Conservation (phyloP, 2,329 filamentous ascomycete species). For the Trichoderma sp. region DNA sequence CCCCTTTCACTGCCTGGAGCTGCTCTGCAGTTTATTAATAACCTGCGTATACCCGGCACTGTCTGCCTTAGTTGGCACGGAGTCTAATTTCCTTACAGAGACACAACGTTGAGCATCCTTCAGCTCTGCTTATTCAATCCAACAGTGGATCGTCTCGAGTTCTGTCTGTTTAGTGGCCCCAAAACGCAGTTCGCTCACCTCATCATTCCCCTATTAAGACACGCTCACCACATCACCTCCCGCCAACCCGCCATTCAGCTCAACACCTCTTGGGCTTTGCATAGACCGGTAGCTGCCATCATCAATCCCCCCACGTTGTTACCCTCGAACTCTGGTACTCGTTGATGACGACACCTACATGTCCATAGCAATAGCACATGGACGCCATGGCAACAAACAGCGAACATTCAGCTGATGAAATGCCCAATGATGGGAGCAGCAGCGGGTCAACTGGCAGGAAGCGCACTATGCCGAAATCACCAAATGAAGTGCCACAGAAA, state of each 20-base stretch:
- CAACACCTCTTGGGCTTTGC: neutral
- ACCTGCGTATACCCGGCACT: neutral
- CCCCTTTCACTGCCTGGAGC: neutral
- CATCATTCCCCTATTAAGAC: neutral
- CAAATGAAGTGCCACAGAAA: neutral
- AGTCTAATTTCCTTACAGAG: neutral
- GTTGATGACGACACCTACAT: conserved; percentile 3
- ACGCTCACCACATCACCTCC: neutral
- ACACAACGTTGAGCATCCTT: neutral
- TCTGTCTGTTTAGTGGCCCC: neutral
- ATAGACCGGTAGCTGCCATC: conserved; percentile 1
- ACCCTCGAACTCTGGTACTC: neutral
- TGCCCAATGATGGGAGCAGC: neutral
- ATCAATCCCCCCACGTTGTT: neutral
- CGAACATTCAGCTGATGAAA: neutral
- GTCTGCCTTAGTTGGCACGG: neutral
- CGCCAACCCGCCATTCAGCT: neutral
- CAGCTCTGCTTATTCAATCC: neutral
- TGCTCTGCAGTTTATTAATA: neutral
- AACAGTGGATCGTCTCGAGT: neutral
- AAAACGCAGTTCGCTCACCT: neutral
- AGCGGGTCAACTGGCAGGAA: neutral
- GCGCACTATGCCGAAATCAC: neutral
- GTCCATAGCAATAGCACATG: neutral
- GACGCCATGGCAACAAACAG: neutral